Evolutionary conservation across 2,329 filamentous ascomycete genomes (phyloP), one percentile per base, ranked within the genome.

Genomic region (Uncinocarpus reesii): DNA sequence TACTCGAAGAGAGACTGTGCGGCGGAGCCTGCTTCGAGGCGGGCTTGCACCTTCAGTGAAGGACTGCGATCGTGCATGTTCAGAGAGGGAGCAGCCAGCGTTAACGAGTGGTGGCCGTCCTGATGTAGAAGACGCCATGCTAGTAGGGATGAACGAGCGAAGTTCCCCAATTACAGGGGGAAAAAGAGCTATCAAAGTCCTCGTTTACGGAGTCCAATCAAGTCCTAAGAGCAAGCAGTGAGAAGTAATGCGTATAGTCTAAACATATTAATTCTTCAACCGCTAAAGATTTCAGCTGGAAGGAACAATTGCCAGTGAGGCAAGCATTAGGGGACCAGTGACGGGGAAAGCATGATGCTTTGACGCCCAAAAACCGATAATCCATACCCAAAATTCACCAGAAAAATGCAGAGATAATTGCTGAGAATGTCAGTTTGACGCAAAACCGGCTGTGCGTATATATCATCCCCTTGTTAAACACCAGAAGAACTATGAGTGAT

Each of bases 1-100:
- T 16, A 50, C 49, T 18, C 48, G 53, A 1, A 55, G 34, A 11
- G 59, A 59, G 18, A 53, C 51, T 15, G 52, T 53, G 23, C 54
- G 52, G 26, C 55, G 55, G 31, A 55, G 49, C 21, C 45, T 43
- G 28, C 51, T 53, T 32, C 42, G 42, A 15, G 50, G 3, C 13
- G 37, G 24, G 15, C 34, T 36, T 20, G 48, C 31, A 18, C 36
- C 38, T 41, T 52, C 51, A 34, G 26, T 24, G n/a, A 43, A 37
- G 4, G 46, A 36, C 15, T 38, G 46, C 3, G 38, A 43, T 21
- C 46, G 37, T 16, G 20, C 7, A 18, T 41, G 36, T 15, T 41
- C 11, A 13, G 16, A 6, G 8, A 20, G 8, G 28, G n/a, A 15
- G 24, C 15, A 16, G 10, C 26, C 24, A 32, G 20, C 32, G 13